Conservation (phyloP, 1,284 basidiomycete species). For the Hymenochaete sp. region DNA sequence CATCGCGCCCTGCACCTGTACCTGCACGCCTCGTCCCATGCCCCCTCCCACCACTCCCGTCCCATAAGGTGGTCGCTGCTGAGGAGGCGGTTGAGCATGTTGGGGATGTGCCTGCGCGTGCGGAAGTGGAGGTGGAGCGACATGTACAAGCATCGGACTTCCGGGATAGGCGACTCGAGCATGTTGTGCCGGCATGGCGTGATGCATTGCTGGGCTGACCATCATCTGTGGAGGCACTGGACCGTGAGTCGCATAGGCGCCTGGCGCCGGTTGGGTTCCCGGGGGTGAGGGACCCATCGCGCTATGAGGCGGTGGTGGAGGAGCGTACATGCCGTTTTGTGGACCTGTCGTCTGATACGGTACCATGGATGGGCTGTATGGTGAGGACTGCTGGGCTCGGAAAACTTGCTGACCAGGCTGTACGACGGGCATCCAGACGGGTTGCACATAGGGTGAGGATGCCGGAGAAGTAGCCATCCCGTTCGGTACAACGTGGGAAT, state of each 20-base stretch:
- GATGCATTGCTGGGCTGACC: conserved; percentile 62
- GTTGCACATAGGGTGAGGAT: conserved; percentile 50
- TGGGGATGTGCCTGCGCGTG: too few species aligned
- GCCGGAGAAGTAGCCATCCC: conserved; percentile 35
- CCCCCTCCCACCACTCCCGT: conserved; percentile 20
- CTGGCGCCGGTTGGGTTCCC: conserved; percentile 31
- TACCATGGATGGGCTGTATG: conserved; percentile 58
- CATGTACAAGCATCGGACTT: conserved; percentile 61
- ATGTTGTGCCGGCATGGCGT: conserved; percentile 36
- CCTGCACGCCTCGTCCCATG: conserved; percentile 15
- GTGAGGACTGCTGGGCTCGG: conserved; percentile 42
- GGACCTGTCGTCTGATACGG: conserved; percentile 47
- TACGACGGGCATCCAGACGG: conserved; percentile 55
- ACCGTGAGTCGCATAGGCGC: conserved; percentile 39
- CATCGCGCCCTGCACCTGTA: conserved; percentile 22
- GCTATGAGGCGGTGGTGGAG: conserved; percentile 34
- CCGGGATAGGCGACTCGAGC: conserved; percentile 45
- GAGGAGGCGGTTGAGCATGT: too few species aligned
- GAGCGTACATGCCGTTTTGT: conserved; percentile 39
- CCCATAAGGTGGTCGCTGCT: too few species aligned
- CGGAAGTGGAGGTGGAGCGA: conserved; percentile 29
- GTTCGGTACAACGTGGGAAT: conserved; percentile 48
- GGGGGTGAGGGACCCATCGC: conserved; percentile 26
- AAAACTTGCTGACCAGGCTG: conserved; percentile 46
- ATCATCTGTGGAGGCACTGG: conserved; percentile 38